Evolutionary conservation across 805 yeast species (phyloP), one percentile per base, ranked within the genome.

Genomic region (Sugiyamaella qingdaonensis): DNA sequence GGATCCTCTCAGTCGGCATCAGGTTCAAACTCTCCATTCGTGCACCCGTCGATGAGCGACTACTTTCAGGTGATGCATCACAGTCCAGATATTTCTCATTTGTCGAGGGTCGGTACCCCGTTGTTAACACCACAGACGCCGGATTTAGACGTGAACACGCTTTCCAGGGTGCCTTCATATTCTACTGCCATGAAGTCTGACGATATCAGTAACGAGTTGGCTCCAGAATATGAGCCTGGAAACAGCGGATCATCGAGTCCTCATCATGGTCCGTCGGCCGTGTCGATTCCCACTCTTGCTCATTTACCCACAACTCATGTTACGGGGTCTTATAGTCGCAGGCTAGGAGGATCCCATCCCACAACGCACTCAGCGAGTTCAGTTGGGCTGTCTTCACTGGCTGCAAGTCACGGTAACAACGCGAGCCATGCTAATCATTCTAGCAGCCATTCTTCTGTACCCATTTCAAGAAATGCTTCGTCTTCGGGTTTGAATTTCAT

Each of bases 151-250:
- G 55, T 75, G 2, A 66, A 67, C 4, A 68, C 73, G 1, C 59
- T 88, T 58, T 82, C 86, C 18, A 73, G 81, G 47, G 96, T 92
- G 5, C 98, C 98, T 0, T 82, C 96, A 0, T 92, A 92, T 68
- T 78, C 77, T 7, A 84, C 86, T 32, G 97, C 98, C 0, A 69
- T 90, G 67, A 79, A 78, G 61, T 68, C 79, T 1, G 82, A 77
- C 45, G 57, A 56, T 7, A 71, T 69, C 4, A 78, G 73, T 18
- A 81, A 78, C 24, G 84, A 61, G 24, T 50, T 49, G 49, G 63
- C 96, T 1, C 97, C 97, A 0, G 78, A 79, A 1, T 90, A 89
- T 66, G 76, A 73, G 46, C 44, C 52, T 10, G 31, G 37, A n/a
- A 13, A 16, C 44, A 16, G 31, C 19, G 24, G 46, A 8, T 5